These are phyloP conservation scores for Dictyostelium purpureum DNA, from an alignment of 78 protist genomes.

Conservation along the genomic window DNA sequence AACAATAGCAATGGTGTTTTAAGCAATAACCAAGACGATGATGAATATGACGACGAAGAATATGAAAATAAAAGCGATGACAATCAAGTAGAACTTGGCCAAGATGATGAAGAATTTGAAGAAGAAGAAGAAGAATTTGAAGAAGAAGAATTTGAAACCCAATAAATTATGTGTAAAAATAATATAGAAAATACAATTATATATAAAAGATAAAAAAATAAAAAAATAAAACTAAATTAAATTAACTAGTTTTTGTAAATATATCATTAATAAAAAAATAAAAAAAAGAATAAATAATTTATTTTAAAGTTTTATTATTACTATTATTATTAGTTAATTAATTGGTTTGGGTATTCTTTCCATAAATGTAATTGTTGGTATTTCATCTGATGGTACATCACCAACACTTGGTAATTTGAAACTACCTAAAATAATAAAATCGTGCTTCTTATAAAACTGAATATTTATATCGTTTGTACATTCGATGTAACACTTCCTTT, in stretches of 20 bases:
- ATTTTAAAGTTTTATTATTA: not conserved
- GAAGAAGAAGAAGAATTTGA: too few species aligned
- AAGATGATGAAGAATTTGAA: too few species aligned
- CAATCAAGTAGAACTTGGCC: too few species aligned
- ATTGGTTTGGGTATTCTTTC: conserved; percentile 17
- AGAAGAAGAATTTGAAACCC: too few species aligned
- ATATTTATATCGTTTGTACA: conserved; percentile 20
- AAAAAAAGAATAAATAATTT: not conserved
- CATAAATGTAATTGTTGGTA: conserved; percentile 44
- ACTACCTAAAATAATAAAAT: conserved; percentile 9
- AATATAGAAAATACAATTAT: not conserved
- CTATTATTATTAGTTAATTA: not conserved
- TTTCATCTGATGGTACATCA: not conserved
- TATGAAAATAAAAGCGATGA: too few species aligned
- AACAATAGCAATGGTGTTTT: too few species aligned
- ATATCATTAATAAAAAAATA: not conserved
- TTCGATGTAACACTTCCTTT: conserved; percentile 47
- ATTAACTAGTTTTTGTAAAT: not conserved
- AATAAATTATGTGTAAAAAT: not conserved
- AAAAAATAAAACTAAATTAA: not conserved
- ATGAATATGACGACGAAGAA: too few species aligned
- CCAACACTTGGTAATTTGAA: conserved; percentile 24
- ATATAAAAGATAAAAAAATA: not conserved
- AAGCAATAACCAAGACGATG: too few species aligned
- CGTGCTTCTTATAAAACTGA: conserved; percentile 14